These are phyloP conservation scores for Eutrema salsugineum DNA, from an alignment of 441 rosid genomes.

Conservation along the genomic window DNA sequence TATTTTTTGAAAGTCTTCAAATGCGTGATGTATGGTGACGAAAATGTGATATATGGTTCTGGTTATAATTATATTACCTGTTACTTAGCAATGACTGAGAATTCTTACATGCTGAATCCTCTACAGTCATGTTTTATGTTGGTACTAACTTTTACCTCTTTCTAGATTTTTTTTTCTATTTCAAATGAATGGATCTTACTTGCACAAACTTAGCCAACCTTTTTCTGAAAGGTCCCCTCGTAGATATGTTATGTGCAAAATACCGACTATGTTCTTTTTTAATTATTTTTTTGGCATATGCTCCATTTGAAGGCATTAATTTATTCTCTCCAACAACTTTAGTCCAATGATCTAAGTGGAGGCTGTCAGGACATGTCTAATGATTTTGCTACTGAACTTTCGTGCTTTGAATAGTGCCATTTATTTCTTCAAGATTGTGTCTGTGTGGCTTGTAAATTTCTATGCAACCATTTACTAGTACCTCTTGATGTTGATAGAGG, in stretches of 20 bases:
- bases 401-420: constrained; percentile 9
- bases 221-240: not conserved
- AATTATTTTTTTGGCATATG: not conserved
- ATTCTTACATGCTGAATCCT: constrained; percentile 1
- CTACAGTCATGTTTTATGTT: not conserved
- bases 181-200: not conserved
- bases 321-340: constrained; percentile 17
- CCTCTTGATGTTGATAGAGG: constrained; percentile 21
- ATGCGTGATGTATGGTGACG: constrained; percentile 8
- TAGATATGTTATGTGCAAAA: constrained; percentile 1
- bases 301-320: constrained; percentile 7
- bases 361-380: constrained; percentile 4
- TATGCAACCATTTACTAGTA: constrained; percentile 13
- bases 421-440: constrained; percentile 11
- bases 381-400: constrained; percentile 1
- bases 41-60: not conserved
- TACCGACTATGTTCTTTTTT: not conserved
- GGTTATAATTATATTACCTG: not conserved
- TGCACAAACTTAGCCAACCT: constrained; percentile 1
- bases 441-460: constrained; percentile 16
- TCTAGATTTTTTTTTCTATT: not conserved
- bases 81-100: constrained; percentile 5
- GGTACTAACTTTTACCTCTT: not conserved
- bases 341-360: constrained; percentile 19
- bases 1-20: not conserved